These are phyloP conservation scores for Pseudogymnoascus sp. DNA, from an alignment of 2,329 filamentous ascomycete genomes.

Conservation along the genomic window DNA sequence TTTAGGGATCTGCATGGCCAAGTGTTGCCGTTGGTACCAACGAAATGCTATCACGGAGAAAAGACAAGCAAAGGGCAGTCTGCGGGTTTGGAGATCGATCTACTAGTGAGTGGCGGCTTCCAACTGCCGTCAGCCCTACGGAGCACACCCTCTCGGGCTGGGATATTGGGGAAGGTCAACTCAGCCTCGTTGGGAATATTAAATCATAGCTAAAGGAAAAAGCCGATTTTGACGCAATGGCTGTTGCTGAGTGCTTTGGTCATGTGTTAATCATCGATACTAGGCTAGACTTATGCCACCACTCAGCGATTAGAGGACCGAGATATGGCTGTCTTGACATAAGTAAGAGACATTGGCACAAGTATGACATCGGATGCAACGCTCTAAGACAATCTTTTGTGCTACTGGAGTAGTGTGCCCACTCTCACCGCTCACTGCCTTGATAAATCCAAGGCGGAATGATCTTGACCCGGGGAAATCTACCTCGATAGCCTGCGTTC, in stretches of 20 bases:
- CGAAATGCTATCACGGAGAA: not conserved
- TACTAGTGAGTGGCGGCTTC: not conserved
- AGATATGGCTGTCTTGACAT: not conserved
- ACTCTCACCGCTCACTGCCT: not conserved
- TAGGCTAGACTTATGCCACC: not conserved
- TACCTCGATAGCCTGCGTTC: not conserved
- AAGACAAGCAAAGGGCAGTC: not conserved
- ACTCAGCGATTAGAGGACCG: not conserved
- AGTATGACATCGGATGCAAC: not conserved
- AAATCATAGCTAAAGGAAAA: not conserved
- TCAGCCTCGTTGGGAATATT: not conserved
- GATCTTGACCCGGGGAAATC: not conserved
- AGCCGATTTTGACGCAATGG: not conserved
- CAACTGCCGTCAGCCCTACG: conserved; percentile 2
- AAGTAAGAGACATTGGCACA: conserved; percentile 4
- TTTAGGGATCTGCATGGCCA: not conserved
- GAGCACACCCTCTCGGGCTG: not conserved
- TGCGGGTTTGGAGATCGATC: not conserved
- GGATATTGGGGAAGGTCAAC: not conserved
- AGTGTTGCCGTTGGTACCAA: not conserved
- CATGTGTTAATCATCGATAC: conserved; percentile 4
- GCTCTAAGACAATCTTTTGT: not conserved
- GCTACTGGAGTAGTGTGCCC: not conserved
- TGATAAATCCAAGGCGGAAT: not conserved
- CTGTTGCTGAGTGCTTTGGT: not conserved